Evolutionary conservation across 1,284 basidiomycete species (phyloP), one percentile per base, ranked within the genome.

Genomic region (Phellopilus nigrolimitatus): DNA sequence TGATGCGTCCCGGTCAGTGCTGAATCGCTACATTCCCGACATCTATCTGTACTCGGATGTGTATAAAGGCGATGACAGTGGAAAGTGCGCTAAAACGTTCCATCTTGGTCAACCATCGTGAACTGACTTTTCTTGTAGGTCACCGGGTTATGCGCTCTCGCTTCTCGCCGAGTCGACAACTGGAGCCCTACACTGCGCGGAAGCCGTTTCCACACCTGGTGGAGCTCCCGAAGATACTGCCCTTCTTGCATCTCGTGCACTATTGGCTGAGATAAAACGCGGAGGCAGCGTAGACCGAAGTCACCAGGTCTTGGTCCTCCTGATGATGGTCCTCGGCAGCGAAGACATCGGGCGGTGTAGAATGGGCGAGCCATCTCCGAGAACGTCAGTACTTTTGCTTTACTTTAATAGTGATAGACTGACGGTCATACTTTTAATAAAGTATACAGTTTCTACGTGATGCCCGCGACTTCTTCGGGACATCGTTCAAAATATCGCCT

Each of bases 41-140:
- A 91, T 98, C 25, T 98, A 99, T 68, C 80, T 99, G 24, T 97
- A 98, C 66, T 97, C 97, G 1, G 97, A 99, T 61, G 94, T 98
- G 10, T 99, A 97, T 71, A 94, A 97, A 64, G 95, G 95, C 7
- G 91, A 94, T 21, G 97, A 99, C 56, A 92, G 91, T 57, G 97
- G 97, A 66, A 97, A 93, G 90, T 90, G 58, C 57, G 88, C 71
- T 13, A 15, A 4, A 19, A 45, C 24, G 12, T 31, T 22, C 15
- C 21, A 25, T 34, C n/a, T 15, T 24, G 28, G 38, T 25, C 27
- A 25, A 49, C 4, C 30, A 12, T 28, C 6, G 8, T 25, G n/a
- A 12, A 19, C 12, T 4, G 15, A n/a, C 28, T 36, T 4, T 4
- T 2, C 4, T 17, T 9, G 2, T 59, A 94, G 91, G 70, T 98